Evolutionary conservation across 2,329 filamentous ascomycete genomes (phyloP).

Genomic region (Cytospora schulzeri): DNA sequence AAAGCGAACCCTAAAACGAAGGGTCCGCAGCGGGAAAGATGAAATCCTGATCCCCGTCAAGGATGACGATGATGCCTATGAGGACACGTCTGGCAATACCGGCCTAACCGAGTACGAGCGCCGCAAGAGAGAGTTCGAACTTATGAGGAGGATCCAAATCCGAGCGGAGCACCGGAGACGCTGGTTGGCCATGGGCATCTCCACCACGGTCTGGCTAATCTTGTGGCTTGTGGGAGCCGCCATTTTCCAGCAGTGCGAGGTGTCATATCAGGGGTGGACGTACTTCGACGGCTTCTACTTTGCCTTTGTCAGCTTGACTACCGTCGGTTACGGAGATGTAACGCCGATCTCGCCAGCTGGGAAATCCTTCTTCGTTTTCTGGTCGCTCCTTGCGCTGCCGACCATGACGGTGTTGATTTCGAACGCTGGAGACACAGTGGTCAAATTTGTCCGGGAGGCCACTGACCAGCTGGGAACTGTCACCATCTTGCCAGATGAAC

Average conservation of each 20-base stretch:
- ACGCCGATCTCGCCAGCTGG: conserved; percentile 77
- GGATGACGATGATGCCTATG: conserved; percentile 29
- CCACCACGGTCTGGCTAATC: conserved; percentile 66
- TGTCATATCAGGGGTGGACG: conserved; percentile 59
- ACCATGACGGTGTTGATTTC: conserved; percentile 86
- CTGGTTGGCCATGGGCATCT: conserved; percentile 74
- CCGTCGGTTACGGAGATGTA: conserved; percentile 84
- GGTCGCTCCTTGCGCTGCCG: conserved; percentile 82
- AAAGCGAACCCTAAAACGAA: conserved; percentile 47
- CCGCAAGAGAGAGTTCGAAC: conserved; percentile 70
- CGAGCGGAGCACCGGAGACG: conserved; percentile 65
- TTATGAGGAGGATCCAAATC: conserved; percentile 80
- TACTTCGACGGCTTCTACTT: conserved; percentile 89
- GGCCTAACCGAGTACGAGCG: conserved; percentile 55
- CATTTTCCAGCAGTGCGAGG: conserved; percentile 64
- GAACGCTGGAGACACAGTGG: conserved; percentile 81
- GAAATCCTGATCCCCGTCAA: conserved; percentile 53
- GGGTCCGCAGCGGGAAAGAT: conserved; percentile 49
- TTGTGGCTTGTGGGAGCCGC: conserved; percentile 82
- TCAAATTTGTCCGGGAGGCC: conserved; percentile 60
- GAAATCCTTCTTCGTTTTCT: conserved; percentile 89
- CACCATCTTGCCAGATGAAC: conserved; percentile 62
- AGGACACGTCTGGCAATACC: conserved; percentile 29
- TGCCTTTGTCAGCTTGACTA: conserved; percentile 78
- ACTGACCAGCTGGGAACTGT: conserved; percentile 60